phyloP scores from a whole-genome alignment of 805 yeast genomes.

The Cyberlindnera xylosilytica region DNA sequence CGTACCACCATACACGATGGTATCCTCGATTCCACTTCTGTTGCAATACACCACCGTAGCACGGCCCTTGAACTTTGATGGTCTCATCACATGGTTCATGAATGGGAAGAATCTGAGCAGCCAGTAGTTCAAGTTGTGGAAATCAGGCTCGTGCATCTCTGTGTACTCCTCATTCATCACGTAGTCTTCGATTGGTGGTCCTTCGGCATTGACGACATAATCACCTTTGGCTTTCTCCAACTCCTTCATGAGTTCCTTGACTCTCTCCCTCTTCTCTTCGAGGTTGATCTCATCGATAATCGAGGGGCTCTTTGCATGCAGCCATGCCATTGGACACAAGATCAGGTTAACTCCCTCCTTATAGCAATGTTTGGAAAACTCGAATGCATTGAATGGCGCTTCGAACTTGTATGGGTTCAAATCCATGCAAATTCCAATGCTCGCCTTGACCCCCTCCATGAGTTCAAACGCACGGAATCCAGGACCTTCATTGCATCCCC shows the following conservation, averaged over 20 bases:
- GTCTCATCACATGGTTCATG: constrained; percentile 33
- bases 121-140: constrained; percentile 68
- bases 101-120: constrained; percentile 65
- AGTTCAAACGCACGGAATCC: constrained; percentile 50
- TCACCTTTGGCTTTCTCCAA: constrained; percentile 20
- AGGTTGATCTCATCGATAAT: constrained; percentile 23
- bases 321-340: constrained; percentile 87
- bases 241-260: constrained; percentile 9
- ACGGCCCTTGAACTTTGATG: constrained; percentile 14
- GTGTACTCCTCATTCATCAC: constrained; percentile 23
- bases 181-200: constrained; percentile 6
- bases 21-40: constrained; percentile 75
- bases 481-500: constrained; percentile 72
- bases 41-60: constrained; percentile 56
- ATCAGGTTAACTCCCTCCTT: constrained; percentile 50
- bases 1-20: constrained; percentile 66
- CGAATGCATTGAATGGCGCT: constrained; percentile 74
- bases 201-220: constrained; percentile 13
- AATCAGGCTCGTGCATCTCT: constrained; percentile 39
- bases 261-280: constrained; percentile 16
- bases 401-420: constrained; percentile 80
- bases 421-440: constrained; percentile 93
- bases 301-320: constrained; percentile 47
- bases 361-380: constrained; percentile 57
- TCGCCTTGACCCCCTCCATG: constrained; percentile 37